A percentile compares a stretch with the other conserved stretches of the same genome.
Evolutionary conservation across 495 filamentous ascomycete genomes (phyloP).

Genomic region (Emericellopsis terricola): DNA sequence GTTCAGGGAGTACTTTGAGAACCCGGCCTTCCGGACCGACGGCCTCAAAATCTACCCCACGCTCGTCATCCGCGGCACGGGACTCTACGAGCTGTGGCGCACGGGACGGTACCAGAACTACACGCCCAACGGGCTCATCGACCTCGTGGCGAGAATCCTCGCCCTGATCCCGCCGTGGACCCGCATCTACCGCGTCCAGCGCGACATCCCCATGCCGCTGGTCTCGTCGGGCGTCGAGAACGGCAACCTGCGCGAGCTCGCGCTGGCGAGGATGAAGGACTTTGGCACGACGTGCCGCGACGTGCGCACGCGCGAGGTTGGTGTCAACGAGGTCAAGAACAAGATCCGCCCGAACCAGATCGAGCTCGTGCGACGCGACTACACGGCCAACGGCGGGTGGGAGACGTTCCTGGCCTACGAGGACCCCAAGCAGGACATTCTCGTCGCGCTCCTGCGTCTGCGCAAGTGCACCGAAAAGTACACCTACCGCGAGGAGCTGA

Average conservation of each 20-base stretch:
- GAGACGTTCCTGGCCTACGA: slow-evolving; percentile 97
- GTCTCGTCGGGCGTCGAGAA: slow-evolving; percentile 96
- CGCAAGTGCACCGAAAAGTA: slow-evolving; percentile 78
- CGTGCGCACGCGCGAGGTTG: slow-evolving; percentile 93
- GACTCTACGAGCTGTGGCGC: slow-evolving; percentile 92
- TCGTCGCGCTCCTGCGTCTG: slow-evolving; percentile 79
- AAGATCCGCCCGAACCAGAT: slow-evolving; percentile 94
- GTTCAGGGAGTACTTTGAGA: slow-evolving; percentile 95
- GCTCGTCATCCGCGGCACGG: slow-evolving; percentile 90
- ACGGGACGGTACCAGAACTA: slow-evolving; percentile 97
- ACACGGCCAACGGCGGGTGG: slow-evolving; percentile 89
- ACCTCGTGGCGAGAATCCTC: slow-evolving; percentile 86
- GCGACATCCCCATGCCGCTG: slow-evolving; percentile 96
- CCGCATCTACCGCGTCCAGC: slow-evolving; percentile 92
- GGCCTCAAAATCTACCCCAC: slow-evolving; percentile 97
- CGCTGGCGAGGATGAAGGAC: slow-evolving; percentile 91
- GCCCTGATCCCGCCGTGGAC: slow-evolving; percentile 95
- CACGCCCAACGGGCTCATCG: slow-evolving; percentile 88
- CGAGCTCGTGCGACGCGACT: slow-evolving; percentile 91
- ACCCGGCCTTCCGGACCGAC: slow-evolving; percentile 91
- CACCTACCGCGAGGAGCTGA: slow-evolving; percentile 81
- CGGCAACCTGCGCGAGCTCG: slow-evolving; percentile 85
- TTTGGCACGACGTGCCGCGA: slow-evolving; percentile 95
- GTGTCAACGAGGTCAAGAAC: slow-evolving; percentile 96
- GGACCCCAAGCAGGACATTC: slow-evolving; percentile 94